Conservation (phyloP, 495 filamentous ascomycete genomes). For the Penicillium cataractarum region DNA sequence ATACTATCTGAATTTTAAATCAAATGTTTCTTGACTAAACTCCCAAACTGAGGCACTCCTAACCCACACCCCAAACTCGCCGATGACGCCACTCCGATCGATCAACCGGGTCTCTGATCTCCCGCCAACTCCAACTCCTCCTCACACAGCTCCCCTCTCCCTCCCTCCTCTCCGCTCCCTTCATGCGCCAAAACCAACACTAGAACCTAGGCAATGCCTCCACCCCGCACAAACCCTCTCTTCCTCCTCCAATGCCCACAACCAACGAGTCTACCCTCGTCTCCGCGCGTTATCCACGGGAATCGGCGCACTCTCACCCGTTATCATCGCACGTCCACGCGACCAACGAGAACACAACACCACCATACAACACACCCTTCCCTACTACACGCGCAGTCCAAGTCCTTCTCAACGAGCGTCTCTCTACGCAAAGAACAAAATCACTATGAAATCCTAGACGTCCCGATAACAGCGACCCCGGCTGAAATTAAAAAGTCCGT, state of each 20-base stretch:
- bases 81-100: slow-evolving; percentile 27
- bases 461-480: slow-evolving; percentile 67
- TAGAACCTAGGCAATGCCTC: slow-evolving; percentile 22
- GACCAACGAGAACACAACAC: slow-evolving; percentile 4
- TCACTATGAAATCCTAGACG: slow-evolving; percentile 80
- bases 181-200: neutral
- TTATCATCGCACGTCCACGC: slow-evolving; percentile 15
- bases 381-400: neutral
- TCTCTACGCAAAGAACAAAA: slow-evolving; percentile 50
- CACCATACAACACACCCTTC: no score
- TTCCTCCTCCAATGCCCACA: slow-evolving; percentile 3
- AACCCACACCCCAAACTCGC: neutral
- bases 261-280: slow-evolving; percentile 1
- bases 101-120: slow-evolving; percentile 19
- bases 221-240: slow-evolving; percentile 15
- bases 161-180: neutral
- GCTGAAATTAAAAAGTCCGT: slow-evolving; percentile 82
- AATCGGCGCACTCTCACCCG: slow-evolving; percentile 8
- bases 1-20: no score
- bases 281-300: slow-evolving; percentile 5
- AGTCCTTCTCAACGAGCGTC: slow-evolving; percentile 47
- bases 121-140: slow-evolving; percentile 10
- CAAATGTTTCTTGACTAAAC: no score
- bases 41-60: no score
- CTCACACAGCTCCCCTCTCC: slow-evolving; percentile 2